Base-by-base conservation (phyloP, 108 stramenopile genomes). In the Epithemia pelagica region DNA sequence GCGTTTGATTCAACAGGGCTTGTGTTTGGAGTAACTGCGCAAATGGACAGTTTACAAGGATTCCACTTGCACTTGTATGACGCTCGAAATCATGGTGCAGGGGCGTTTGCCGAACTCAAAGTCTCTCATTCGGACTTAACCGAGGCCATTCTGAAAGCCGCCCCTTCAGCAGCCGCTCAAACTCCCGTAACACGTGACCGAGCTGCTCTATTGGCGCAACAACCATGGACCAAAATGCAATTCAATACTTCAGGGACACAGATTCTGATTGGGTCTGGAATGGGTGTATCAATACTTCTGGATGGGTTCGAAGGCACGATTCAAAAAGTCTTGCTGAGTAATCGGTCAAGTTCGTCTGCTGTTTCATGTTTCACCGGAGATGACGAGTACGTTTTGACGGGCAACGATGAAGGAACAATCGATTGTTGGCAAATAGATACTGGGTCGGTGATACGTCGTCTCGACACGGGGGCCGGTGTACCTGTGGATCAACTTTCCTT, bases 231-330 rank as follows among this genome's bases (percentile, higher is more conserved):
- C 23, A 78, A 74, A 1, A 71, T 93, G 55, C 64, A 71, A 24
- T 93, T 93, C 67, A 90, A 93, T 64, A 71, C 74, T 51, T 82
- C 76, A 33, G 92, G 92, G 28, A 86, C 82, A 25, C 89, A 86
- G 68, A 87, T 93, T 30, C 62, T 93, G 51, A 65, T 82, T 2
- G 69, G 79, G 10, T 28, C 81, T 19, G 75, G 76, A 18, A 65
- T 64, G 7, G 90, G 92, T 15, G 33, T 84, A 0, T 53, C 76
- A 10, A 54, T 88, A 32, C 54, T 87, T 7, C 31, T 90, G 29
- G 92, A 93, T 76, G 92, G 92, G 0, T 93, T 81, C 57, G 86
- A 89, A 54, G 85, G 84, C 22, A 86, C 83, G 1, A 72, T 90
- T 31, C 73, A 82, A 55, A 74, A 79, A 24, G 74, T 84, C 0